Conservation (phyloP, 2,329 filamentous ascomycete genomes). For the Rhynchosporium secalis region DNA sequence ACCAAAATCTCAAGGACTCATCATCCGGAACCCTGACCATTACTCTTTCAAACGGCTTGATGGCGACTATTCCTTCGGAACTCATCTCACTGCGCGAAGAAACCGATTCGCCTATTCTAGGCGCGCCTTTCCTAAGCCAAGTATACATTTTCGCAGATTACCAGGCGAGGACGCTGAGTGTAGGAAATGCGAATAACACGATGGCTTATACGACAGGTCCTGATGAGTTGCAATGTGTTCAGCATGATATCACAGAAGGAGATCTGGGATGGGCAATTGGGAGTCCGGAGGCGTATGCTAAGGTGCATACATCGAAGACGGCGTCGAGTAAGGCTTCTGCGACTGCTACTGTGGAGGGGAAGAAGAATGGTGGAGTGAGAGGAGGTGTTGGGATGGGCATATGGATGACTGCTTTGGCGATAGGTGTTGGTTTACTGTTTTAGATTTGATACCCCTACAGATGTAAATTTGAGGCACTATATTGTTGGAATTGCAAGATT, state of each 20-base stretch:
- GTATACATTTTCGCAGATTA: slow-evolving; percentile 21
- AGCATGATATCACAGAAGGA: slow-evolving; percentile 10
- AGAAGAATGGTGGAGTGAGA: slow-evolving; percentile 8
- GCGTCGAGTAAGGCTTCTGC: slow-evolving; percentile 7
- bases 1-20: neutral
- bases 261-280: slow-evolving; percentile 20
- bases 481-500: neutral
- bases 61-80: slow-evolving; percentile 3
- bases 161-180: slow-evolving; percentile 17
- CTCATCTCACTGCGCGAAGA: slow-evolving; percentile 8
- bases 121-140: slow-evolving; percentile 22
- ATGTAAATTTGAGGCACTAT: neutral
- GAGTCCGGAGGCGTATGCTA: slow-evolving; percentile 5
- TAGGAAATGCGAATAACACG: slow-evolving; percentile 20
- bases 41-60: slow-evolving; percentile 17
- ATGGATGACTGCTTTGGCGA: neutral
- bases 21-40: slow-evolving; percentile 6
- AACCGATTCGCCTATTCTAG: slow-evolving; percentile 16
- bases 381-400: neutral
- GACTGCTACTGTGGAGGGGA: slow-evolving; percentile 8
- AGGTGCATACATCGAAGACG: neutral
- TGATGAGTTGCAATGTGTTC: slow-evolving; percentile 17
- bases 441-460: slow-evolving; percentile 1
- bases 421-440: neutral
- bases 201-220: neutral